Evolutionary conservation across 2,329 filamentous ascomycete species (phyloP), one percentile per base, ranked within the genome.

Genomic region (Neurospora sp.): DNA sequence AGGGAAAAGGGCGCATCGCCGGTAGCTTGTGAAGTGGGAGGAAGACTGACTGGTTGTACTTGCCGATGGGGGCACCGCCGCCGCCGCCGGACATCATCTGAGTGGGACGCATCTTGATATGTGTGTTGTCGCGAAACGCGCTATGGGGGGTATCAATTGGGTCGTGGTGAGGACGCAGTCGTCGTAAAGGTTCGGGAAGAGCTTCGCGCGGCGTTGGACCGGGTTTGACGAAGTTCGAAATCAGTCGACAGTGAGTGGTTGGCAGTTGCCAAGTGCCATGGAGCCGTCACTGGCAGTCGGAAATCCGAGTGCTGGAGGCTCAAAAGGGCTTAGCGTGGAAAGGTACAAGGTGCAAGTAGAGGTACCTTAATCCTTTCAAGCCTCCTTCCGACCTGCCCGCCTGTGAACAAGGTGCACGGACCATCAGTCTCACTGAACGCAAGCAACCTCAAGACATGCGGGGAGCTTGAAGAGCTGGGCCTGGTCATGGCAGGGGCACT

Each of bases 31-130:
- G 52, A n/a, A 57, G 52, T 8, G 66, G 71, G 70, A 39, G 71
- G 70, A 40, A n/a, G 57, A 81, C 83, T 80, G 75, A 85, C 83
- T 81, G 79, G 78, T 77, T 77, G 75, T 82, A 76, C 74, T 79
- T 81, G 76, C 83, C 83, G 72, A 83, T 69, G 38, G 81, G 81
- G 74, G 73, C 75, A 68, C 78, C 78, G 73, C 79, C 82, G 73
- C 82, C 81, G 72, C 77, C 77, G 68, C 77, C 77, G 71, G 77
- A 76, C 71, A 84, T 79, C 72, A 75, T 76, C 77, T 83, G 82
- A 76, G 83, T 82, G 75, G 83, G 83, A 75, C 79, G 81, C 83
- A 85, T 85, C 62, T 72, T 83, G 78, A 72, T 69, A 68, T 73
- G 66, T 66, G 69, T 40, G 67, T 52, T 40, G 65, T 69, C 75